Percentiles rank a stretch among this genome's conserved stretches.
phyloP scores from a whole-genome alignment of 495 filamentous ascomycete species.

The Penicillium angulare region DNA sequence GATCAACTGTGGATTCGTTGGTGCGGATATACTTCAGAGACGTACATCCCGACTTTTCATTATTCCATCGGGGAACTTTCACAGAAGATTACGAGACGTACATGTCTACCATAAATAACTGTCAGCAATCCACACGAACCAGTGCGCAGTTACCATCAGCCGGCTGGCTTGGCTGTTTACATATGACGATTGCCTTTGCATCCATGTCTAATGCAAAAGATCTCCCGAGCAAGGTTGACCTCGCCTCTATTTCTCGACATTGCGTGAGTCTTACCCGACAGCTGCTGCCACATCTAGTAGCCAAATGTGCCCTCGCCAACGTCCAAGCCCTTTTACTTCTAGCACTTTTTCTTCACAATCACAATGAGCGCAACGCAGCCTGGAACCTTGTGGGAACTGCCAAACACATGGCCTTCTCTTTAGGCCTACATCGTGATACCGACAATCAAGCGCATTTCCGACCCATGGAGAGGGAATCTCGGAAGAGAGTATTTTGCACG shows the following conservation, averaged over 20 bases:
- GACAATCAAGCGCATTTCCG: conserved; percentile 34
- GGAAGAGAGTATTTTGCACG: conserved; percentile 51
- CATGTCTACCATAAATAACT: conserved; percentile 10
- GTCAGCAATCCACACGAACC: not conserved
- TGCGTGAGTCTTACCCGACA: conserved; percentile 30
- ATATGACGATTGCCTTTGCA: conserved; percentile 44
- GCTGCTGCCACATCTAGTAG: conserved; percentile 14
- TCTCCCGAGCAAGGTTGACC: conserved; percentile 23
- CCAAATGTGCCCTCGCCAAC: conserved; percentile 40
- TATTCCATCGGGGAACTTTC: conserved; percentile 46
- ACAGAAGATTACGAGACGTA: conserved; percentile 39
- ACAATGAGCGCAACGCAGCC: conserved; percentile 34
- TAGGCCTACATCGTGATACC: conserved; percentile 46
- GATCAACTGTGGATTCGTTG: conserved; percentile 32
- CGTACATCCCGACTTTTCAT: conserved; percentile 43
- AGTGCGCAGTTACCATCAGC: conserved; percentile 16
- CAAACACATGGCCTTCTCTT: conserved; percentile 41
- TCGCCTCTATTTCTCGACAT: conserved; percentile 33
- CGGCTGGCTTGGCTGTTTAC: conserved; percentile 47
- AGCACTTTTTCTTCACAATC: conserved; percentile 46
- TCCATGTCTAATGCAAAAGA: conserved; percentile 22
- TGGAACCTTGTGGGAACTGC: conserved; percentile 46
- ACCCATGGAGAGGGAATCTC: conserved; percentile 35
- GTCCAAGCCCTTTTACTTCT: conserved; percentile 47
- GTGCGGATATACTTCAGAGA: conserved; percentile 39